Percentiles rank a stretch among this genome's conserved stretches.
These are phyloP conservation scores for Cnidoscolus chayamansa DNA, from an alignment of 441 rosid genomes.

Conservation along the genomic window DNA sequence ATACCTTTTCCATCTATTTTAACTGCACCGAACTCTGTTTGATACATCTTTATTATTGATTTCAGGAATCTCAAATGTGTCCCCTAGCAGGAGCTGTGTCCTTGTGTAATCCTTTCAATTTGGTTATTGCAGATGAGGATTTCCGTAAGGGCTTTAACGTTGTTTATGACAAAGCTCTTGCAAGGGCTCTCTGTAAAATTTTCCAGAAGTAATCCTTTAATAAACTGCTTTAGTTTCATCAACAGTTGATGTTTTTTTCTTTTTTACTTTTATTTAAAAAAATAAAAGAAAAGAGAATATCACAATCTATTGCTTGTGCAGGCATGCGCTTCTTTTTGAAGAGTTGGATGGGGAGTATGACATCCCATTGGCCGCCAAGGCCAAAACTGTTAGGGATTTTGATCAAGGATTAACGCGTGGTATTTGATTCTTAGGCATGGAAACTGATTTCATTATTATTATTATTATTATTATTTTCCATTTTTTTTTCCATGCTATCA, in stretches of 20 bases:
- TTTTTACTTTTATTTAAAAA: background rate
- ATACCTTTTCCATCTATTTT: background rate
- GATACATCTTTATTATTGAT: constrained; percentile 3
- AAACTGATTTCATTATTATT: background rate
- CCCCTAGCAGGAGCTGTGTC: constrained; percentile 79
- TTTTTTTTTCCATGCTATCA: constrained; percentile 7
- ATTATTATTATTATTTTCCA: too few relatives aligned
- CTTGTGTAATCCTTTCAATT: constrained; percentile 84
- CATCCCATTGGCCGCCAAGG: constrained; percentile 59
- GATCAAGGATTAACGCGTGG: constrained; percentile 82
- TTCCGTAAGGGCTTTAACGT: constrained; percentile 80
- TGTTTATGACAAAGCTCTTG: constrained; percentile 71
- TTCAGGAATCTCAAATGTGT: constrained; percentile 65
- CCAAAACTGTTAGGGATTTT: constrained; percentile 65
- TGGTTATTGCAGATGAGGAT: constrained; percentile 79
- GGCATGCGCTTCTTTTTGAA: constrained; percentile 81
- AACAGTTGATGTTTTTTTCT: constrained; percentile 5
- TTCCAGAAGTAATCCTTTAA: constrained; percentile 52
- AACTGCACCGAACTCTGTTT: constrained; percentile 3
- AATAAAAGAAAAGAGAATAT: constrained; percentile 2
- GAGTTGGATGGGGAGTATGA: constrained; percentile 74
- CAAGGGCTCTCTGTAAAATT: constrained; percentile 54
- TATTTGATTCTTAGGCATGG: constrained; percentile 23
- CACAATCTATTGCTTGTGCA: constrained; percentile 32
- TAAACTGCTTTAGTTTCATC: constrained; percentile 15